These are phyloP conservation scores for Cladosporium halotolerans DNA, from an alignment of 2,329 filamentous ascomycete species.

Conservation along the genomic window DNA sequence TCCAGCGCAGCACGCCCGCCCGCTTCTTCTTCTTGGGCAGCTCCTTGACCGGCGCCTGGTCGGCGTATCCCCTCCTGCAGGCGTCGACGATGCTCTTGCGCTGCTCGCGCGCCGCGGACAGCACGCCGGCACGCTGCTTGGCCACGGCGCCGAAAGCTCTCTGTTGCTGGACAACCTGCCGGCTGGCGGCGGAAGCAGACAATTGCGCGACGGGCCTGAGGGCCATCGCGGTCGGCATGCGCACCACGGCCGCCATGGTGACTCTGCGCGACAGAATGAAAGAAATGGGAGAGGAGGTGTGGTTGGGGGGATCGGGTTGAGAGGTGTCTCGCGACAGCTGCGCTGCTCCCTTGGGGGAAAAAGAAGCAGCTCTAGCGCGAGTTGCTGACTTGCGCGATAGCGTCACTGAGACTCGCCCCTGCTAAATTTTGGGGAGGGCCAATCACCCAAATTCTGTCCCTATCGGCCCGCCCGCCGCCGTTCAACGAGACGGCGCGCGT, in stretches of 20 bases:
- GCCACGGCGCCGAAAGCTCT: slow-evolving; percentile 12
- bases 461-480: too few relatives aligned
- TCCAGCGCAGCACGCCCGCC: slow-evolving; percentile 68
- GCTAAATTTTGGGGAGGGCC: too few relatives aligned
- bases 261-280: not conserved
- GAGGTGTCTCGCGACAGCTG: slow-evolving; percentile 7
- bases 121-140: slow-evolving; percentile 13
- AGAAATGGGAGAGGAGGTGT: slow-evolving; percentile 9
- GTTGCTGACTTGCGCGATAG: not conserved
- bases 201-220: slow-evolving; percentile 12
- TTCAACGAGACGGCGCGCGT: too few relatives aligned
- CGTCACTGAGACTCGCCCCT: too few relatives aligned
- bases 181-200: slow-evolving; percentile 17
- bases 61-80: slow-evolving; percentile 26
- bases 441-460: too few relatives aligned
- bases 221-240: slow-evolving; percentile 10
- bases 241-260: slow-evolving; percentile 9
- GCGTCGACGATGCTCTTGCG: slow-evolving; percentile 11
- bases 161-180: slow-evolving; percentile 6
- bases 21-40: slow-evolving; percentile 43
- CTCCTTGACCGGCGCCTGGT: slow-evolving; percentile 20
- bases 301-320: slow-evolving; percentile 1
- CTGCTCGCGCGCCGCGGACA: slow-evolving; percentile 2
- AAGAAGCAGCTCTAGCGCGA: not conserved
- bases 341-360: not conserved